phyloP scores from a whole-genome alignment of 2,329 filamentous ascomycete genomes.

The Fusarium stilboides region DNA sequence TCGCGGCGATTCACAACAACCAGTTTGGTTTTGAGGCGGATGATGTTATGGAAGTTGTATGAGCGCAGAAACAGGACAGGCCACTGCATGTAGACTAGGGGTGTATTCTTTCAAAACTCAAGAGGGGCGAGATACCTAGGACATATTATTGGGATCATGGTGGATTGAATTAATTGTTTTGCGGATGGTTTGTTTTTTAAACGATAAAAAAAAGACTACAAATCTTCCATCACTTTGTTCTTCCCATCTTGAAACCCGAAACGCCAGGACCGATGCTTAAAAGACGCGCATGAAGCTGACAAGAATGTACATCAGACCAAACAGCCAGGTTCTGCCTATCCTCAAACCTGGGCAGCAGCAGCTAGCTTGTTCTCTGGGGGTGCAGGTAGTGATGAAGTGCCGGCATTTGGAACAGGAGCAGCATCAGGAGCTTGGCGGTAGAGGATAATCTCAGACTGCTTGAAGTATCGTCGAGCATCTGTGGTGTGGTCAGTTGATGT shows the following conservation, averaged over 20 bases:
- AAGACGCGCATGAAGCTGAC: constrained; percentile 49
- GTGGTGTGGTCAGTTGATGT: constrained; percentile 40
- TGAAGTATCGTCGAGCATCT: constrained; percentile 98
- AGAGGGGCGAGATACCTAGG: constrained; percentile 53
- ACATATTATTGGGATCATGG: constrained; percentile 48
- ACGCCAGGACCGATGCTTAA: constrained; percentile 61
- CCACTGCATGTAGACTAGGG: constrained; percentile 45
- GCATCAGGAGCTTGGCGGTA: constrained; percentile 84
- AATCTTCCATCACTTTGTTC: constrained; percentile 45
- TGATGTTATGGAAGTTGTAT: constrained; percentile 69
- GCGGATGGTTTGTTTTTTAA: constrained; percentile 40
- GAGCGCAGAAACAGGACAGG: constrained; percentile 33
- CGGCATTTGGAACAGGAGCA: constrained; percentile 52
- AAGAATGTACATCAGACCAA: constrained; percentile 43
- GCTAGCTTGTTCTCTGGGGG: constrained; percentile 64
- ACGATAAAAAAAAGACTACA: constrained; percentile 41
- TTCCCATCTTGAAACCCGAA: constrained; percentile 50
- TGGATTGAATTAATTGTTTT: constrained; percentile 48
- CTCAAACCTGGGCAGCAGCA: constrained; percentile 53
- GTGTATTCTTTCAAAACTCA: constrained; percentile 45
- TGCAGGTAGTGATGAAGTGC: constrained; percentile 58
- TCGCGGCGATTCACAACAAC: constrained; percentile 89
- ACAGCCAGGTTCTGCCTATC: constrained; percentile 18
- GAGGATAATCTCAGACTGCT: constrained; percentile 98
- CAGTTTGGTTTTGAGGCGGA: constrained; percentile 82